phyloP scores from a whole-genome alignment of 106 monocot species.

The Apostasia ramifera region DNA sequence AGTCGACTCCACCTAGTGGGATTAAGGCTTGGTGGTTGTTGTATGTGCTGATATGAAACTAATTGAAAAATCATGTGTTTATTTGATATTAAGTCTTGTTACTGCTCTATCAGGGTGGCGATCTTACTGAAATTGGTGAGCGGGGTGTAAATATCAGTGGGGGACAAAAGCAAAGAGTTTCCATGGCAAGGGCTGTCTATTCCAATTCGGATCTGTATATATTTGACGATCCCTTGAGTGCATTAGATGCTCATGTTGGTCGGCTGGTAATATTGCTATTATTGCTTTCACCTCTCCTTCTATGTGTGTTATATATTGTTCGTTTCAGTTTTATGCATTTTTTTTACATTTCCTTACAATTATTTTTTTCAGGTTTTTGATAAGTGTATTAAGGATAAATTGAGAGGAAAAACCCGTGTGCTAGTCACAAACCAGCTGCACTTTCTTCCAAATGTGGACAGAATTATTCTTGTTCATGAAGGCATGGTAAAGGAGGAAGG shows the following conservation, averaged over 20 bases:
- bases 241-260: slow-evolving; percentile 99
- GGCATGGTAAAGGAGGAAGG: slow-evolving; percentile 93
- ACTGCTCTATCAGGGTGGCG: slow-evolving; percentile 63
- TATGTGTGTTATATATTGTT: not conserved
- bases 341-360: slow-evolving; percentile 1
- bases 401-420: slow-evolving; percentile 84
- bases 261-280: slow-evolving; percentile 48
- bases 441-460: slow-evolving; percentile 94
- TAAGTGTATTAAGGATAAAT: slow-evolving; percentile 86
- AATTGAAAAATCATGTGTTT: not conserved
- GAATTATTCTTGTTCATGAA: slow-evolving; percentile 87
- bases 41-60: not conserved
- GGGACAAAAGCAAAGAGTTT: slow-evolving; percentile 99
- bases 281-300: not conserved
- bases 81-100: not conserved
- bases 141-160: slow-evolving; percentile 99
- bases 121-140: slow-evolving; percentile 99
- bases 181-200: slow-evolving; percentile 98
- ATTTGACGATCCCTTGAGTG: slow-evolving; percentile 99
- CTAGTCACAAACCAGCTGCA: slow-evolving; percentile 99
- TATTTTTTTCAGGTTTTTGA: slow-evolving; percentile 79
- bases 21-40: not conserved
- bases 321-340: not conserved
- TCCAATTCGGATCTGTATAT: slow-evolving; percentile 96
- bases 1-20: too few relatives aligned